Evolutionary conservation across 179 eudicot species (phyloP), one percentile per base, ranked within the genome.

Genomic region (Carnegiea gigantea): DNA sequence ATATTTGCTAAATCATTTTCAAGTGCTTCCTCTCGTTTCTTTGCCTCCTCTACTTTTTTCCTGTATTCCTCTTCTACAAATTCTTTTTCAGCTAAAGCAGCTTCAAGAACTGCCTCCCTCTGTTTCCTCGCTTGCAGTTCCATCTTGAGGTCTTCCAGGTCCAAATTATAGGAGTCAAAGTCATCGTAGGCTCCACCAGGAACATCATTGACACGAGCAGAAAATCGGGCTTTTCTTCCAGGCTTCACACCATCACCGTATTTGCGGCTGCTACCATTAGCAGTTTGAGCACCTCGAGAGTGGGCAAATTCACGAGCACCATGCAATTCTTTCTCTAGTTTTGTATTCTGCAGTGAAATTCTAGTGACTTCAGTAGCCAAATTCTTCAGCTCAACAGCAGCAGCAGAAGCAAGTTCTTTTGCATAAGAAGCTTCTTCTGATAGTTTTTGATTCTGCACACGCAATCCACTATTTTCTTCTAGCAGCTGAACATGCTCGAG

Each of bases 361-460:
- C 89, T 93, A 11, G 98, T 95, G 38, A 97, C 94, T 89, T 97
- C 99, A 83, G 94, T 91, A 70, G 99, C 98, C 87, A 97, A 89
- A 83, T 88, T 95, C 85, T 95, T 95, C 80, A 97, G 89, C 85
- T 95, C 99, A 46, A 92, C 92, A 54, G 99, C 99, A 12, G 99
- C 98, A 85, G 98, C 98, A 86, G 99, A 92, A 62, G 99, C 99
- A 62, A 97, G 88, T 86, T 97, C 99, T 83, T 92, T 97, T 9
- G 99, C 99, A 84, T 95, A 97, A 38, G 97, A 91, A 77, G 99
- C 97, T 90, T 97, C 99, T 83, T 97, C 99, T 2, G 98, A 90
- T 59, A 97, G 71, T 78, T 95, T 97, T 82, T 90, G 95, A 74
- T 95, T 97, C 84, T 95, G 99, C 51, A 95, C 97, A 15, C 85